Conservation (phyloP, 2,329 filamentous ascomycete genomes). For the Botrytis sinoallii region DNA sequence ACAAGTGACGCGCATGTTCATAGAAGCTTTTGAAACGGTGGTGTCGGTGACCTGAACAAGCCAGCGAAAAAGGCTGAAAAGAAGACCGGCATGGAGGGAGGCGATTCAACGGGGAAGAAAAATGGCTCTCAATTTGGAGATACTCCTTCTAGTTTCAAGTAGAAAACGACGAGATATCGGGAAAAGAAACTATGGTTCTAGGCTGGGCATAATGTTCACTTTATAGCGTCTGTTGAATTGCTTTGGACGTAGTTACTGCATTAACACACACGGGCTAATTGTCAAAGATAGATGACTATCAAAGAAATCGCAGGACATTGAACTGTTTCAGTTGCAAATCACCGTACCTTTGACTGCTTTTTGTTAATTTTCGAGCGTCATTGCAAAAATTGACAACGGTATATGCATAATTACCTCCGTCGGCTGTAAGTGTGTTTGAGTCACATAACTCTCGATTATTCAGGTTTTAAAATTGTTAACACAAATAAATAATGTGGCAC, state of each 20-base stretch:
- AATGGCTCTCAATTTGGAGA: background rate
- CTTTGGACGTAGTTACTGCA: background rate
- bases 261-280: background rate
- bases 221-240: background rate
- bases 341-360: background rate
- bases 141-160: background rate
- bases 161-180: background rate
- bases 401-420: background rate
- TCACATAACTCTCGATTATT: background rate
- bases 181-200: background rate
- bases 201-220: background rate
- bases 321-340: background rate
- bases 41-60: background rate
- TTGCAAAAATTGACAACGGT: background rate
- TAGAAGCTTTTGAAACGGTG: background rate
- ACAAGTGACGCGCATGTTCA: too few relatives aligned
- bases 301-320: background rate
- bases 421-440: background rate
- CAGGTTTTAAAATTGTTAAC: background rate
- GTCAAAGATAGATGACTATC: background rate
- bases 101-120: background rate
- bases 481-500: background rate
- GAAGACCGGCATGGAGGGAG: background rate
- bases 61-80: background rate
- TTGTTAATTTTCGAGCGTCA: too few relatives aligned